A percentile compares a stretch with the other conserved stretches of the same genome.
These are phyloP conservation scores for Carex scoparia DNA, from an alignment of 176 grass and related monocot species.

Conservation along the genomic window DNA sequence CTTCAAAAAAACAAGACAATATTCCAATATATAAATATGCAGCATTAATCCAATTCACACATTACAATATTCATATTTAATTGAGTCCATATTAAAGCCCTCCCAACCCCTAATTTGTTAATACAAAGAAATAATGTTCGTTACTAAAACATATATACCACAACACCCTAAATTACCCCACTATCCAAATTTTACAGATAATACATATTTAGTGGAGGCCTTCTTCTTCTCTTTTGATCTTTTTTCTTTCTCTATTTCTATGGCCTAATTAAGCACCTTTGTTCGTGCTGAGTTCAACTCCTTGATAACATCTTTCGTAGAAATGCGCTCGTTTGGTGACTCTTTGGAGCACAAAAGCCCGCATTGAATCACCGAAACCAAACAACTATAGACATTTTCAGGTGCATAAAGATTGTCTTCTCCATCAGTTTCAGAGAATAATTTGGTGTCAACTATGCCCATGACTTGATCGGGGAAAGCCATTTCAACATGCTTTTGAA, in stretches of 20 bases:
- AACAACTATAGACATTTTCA: neutral
- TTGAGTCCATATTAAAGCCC: too few species aligned
- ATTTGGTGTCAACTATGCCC: slow-evolving; percentile 26
- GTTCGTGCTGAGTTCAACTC: slow-evolving; percentile 26
- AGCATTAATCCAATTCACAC: too few species aligned
- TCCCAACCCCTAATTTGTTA: too few species aligned
- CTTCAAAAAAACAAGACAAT: too few species aligned
- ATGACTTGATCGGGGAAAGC: slow-evolving; percentile 15
- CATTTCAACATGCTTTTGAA: slow-evolving; percentile 25
- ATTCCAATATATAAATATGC: too few species aligned
- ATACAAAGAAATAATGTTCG: too few species aligned
- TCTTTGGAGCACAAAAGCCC: slow-evolving; percentile 31
- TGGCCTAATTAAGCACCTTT: neutral
- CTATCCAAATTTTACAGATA: neutral
- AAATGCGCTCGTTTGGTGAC: slow-evolving; percentile 15
- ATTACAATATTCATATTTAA: too few species aligned
- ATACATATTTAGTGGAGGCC: neutral
- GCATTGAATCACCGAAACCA: slow-evolving; percentile 18
- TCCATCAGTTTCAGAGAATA: neutral
- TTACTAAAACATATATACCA: too few species aligned
- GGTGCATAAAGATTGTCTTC: neutral
- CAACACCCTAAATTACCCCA: too few species aligned
- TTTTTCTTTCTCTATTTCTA: neutral
- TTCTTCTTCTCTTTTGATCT: neutral
- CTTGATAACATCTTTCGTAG: slow-evolving; percentile 22